Base-by-base conservation (phyloP, 306 rosid species). In the Cucurbita pepo region DNA sequence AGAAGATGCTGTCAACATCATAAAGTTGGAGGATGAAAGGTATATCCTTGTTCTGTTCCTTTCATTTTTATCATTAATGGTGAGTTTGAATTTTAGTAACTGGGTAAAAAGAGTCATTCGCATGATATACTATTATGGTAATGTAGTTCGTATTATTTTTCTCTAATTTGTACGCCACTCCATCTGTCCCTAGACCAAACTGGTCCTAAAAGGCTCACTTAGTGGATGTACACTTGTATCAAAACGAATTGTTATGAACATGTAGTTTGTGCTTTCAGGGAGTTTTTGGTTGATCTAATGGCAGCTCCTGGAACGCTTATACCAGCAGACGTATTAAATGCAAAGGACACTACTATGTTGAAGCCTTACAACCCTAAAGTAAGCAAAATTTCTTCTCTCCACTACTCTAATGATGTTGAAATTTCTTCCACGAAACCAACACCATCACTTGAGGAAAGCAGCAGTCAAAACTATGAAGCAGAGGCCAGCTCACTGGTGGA, bases 241-340 rank as follows among this genome's bases (percentile, higher is more conserved):
- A 6, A 22, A 66, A 44, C 10, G 18, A 21, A 67, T 45, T 67
- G 38, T 45, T 45, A 22, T 13, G 21, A 45, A 4, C 25, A 21
- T 47, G 22, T 13, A 47, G 8, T 81, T 79, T 80, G 62, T 85
- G 67, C 65, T 79, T 83, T 80, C 91, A 95, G 99, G 91, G 99
- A 95, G 85, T 95, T 86, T 88, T 84, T 95, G 87, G 96, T 95
- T 86, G 99, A 95, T 86, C 92, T 95, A 78, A 95, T 95, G 99
- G 96, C 90, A 78, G 97, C 90, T 73, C 99, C 99, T 67, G 99
- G 99, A 80, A 88, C 92, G 15, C 92, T 95, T 70, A 80, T 95
- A 76, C 99, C 99, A 44, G 88, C 90, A 77, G 99, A 95, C 77
- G 77, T 81, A 78, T 85, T 80, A 79, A 95, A 64, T 77, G 80